These are phyloP conservation scores for Didymosphaeria variabile DNA, from an alignment of 2,329 filamentous ascomycete genomes.

Conservation along the genomic window DNA sequence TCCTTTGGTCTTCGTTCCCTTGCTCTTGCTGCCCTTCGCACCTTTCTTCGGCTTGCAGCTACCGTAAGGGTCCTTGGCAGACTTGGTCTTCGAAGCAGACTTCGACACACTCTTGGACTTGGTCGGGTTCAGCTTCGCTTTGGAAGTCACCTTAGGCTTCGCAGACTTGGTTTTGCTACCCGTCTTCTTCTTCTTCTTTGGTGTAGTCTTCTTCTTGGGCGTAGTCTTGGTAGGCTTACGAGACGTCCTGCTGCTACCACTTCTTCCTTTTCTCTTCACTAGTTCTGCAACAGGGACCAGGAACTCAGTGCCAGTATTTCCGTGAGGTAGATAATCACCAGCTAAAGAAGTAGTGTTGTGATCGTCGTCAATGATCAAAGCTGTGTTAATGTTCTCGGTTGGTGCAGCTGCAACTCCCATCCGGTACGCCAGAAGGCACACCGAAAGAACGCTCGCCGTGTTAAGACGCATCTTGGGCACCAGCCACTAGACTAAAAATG, in stretches of 20 bases:
- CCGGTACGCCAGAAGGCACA: neutral
- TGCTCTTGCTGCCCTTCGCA: no score
- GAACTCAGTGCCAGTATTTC: neutral
- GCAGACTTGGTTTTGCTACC: no score
- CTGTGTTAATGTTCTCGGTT: neutral
- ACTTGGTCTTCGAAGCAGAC: no score
- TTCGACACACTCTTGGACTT: no score
- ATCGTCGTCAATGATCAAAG: neutral
- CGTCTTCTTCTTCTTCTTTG: neutral
- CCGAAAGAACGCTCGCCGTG: neutral
- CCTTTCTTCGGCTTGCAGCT: no score
- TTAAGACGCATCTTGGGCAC: neutral
- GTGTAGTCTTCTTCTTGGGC: neutral
- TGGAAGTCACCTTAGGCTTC: no score
- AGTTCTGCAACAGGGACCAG: neutral
- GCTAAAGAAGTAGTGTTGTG: neutral
- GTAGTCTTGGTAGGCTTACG: neutral
- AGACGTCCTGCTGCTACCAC: neutral
- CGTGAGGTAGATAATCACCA: neutral
- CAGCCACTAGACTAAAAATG: neutral
- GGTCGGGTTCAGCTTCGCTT: no score
- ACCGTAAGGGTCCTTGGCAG: no score
- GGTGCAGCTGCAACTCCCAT: neutral
- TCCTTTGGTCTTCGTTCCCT: no score
- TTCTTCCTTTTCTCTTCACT: neutral